These are phyloP conservation scores for Auxenochlorella pyrenoidosa DNA, from an alignment of 139 green algal genomes.

Conservation along the genomic window DNA sequence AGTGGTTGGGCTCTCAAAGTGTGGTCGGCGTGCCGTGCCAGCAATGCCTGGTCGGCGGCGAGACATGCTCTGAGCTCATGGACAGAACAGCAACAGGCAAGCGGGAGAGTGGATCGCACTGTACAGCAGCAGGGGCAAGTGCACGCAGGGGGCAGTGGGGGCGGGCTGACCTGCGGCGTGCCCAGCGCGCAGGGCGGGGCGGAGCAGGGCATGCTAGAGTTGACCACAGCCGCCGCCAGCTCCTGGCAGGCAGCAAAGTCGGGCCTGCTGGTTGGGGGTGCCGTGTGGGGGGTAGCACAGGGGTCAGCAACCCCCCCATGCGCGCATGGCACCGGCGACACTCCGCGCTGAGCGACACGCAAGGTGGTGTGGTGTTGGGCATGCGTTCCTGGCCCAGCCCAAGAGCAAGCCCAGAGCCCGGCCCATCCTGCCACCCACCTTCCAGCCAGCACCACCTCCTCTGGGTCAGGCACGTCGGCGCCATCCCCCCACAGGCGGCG, in stretches of 20 bases:
- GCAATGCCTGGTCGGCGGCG: too few relatives aligned
- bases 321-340: too few relatives aligned
- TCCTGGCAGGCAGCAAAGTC: slow-evolving; percentile 60
- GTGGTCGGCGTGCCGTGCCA: too few relatives aligned
- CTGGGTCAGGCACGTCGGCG: not conserved
- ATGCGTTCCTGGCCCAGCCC: too few relatives aligned
- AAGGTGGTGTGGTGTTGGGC: too few relatives aligned
- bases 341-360: too few relatives aligned
- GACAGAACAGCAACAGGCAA: not conserved
- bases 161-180: slow-evolving; percentile 11
- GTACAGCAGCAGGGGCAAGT: not conserved
- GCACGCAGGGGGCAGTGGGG: too few relatives aligned
- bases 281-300: too few relatives aligned
- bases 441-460: slow-evolving; percentile 49
- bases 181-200: slow-evolving; percentile 59
- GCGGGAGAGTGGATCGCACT: not conserved
- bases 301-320: too few relatives aligned
- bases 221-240: slow-evolving; percentile 62
- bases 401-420: too few relatives aligned
- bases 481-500: slow-evolving; percentile 42
- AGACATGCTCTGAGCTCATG: too few relatives aligned
- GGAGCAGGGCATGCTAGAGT: slow-evolving; percentile 41
- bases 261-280: slow-evolving; percentile 31
- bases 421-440: slow-evolving; percentile 27
- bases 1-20: not conserved